Base-by-base conservation (phyloP, 371 early-diverging fungal species). In the Entomophthora muscae region DNA sequence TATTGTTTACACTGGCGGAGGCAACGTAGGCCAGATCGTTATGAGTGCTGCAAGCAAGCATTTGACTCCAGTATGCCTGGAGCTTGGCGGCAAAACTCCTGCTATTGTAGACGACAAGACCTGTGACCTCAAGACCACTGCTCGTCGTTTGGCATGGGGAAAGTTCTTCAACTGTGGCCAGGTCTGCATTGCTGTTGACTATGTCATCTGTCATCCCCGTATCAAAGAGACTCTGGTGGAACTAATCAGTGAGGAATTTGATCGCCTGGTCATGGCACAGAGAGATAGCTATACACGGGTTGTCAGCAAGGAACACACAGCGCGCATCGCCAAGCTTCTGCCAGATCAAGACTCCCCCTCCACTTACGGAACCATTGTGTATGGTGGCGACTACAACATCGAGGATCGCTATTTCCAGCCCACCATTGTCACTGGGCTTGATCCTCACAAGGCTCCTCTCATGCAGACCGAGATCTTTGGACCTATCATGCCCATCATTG, bases 71-170 rank as follows among this genome's bases (percentile, higher is more conserved):
- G 83, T 88, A n/a, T 84, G 87, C 2, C 74, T 93, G 30, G 93
- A 93, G 67, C 76, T 93, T 10, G 93, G 93, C 55, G 93, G 93
- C 52, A 95, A 95, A 70, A 77, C 79, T 21, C 96, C 95, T 12
- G 85, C 79, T 2, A 72, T 91, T 55, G 71, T 93, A 29, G 78
- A 82, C 58, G 69, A 75, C 56, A 77, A 83, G 53, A 77, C 75
- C 12, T 3, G 17, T 29, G 81, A 91, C 65, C 68, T 90, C 29
- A 65, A 64, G 24, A 67, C 80, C 2, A 77, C 80, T 2, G 89
- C 88, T 2, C 78, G 77, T 52, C 86, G 94, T 32, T 78, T 94
- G 61, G 76, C 82, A 60, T 93, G 84, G 81, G 87, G 85, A 63
- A 95, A 93, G 73, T 73, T 80, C 32, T 73, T 77, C 65, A 95